Evolutionary conservation across 495 filamentous ascomycete species (phyloP).

Genomic region (Podospora sp.): DNA sequence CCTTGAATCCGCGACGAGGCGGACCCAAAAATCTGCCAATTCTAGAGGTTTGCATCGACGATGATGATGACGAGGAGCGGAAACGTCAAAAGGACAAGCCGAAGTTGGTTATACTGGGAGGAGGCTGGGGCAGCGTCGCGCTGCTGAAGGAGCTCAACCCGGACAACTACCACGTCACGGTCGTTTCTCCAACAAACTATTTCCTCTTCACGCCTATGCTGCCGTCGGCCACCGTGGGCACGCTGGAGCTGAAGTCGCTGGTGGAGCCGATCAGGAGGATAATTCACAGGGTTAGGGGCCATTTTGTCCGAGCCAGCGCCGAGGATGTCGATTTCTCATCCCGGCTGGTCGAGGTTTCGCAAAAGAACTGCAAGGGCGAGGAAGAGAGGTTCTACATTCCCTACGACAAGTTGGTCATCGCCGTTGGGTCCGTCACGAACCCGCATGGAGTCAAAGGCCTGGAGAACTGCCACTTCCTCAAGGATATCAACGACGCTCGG

Average conservation of each 20-base stretch:
- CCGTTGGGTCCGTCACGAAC: conserved; percentile 89
- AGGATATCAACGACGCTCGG: conserved; percentile 89
- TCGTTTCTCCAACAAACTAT: conserved; percentile 92
- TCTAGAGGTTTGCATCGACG: conserved; percentile 80
- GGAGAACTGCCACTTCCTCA: conserved; percentile 92
- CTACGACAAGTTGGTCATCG: conserved; percentile 97
- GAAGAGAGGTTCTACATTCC: conserved; percentile 86
- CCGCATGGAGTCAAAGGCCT: conserved; percentile 95
- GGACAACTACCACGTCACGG: conserved; percentile 90
- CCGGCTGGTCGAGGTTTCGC: conserved; percentile 84
- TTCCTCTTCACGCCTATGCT: conserved; percentile 99
- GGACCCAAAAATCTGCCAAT: conserved; percentile 98
- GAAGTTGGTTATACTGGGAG: conserved; percentile 86
- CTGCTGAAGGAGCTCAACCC: conserved; percentile 88
- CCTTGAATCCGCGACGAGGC: conserved; percentile 77
- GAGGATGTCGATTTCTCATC: conserved; percentile 88
- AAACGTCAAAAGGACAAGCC: conserved; percentile 79
- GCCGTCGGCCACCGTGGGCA: conserved; percentile 94
- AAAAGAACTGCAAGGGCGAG: conserved; percentile 69
- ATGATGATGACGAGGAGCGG: conserved; percentile 75
- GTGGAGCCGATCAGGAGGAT: conserved; percentile 92
- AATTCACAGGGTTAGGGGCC: conserved; percentile 72
- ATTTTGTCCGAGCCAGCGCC: conserved; percentile 85
- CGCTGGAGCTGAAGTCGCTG: conserved; percentile 83
- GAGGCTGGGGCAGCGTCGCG: conserved; percentile 93